Conservation (phyloP, 1,139 yeast species). For the Yamadazyma atlantica region DNA sequence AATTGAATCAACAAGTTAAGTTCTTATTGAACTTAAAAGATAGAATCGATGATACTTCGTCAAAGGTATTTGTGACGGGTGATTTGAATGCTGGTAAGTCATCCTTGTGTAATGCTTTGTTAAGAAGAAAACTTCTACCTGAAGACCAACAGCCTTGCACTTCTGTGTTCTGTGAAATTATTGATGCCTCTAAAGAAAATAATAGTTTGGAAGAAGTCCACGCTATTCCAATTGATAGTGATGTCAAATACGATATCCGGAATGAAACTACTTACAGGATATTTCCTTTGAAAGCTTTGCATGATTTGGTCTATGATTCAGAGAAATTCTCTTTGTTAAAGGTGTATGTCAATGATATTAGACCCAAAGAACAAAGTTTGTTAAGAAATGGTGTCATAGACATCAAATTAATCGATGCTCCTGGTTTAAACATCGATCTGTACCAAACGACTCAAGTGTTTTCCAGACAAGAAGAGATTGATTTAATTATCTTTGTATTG, state of each 20-base stretch:
- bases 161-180: constrained; percentile 90
- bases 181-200: constrained; percentile 75
- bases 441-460: constrained; percentile 94
- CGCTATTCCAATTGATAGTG: constrained; percentile 62
- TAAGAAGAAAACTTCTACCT: constrained; percentile 77
- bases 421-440: constrained; percentile 92
- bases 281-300: constrained; percentile 55
- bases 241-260: constrained; percentile 52
- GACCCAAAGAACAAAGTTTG: constrained; percentile 69
- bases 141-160: constrained; percentile 99
- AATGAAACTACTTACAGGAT: constrained; percentile 68
- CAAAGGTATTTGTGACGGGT: constrained; percentile 95
- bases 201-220: constrained; percentile 84
- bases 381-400: constrained; percentile 90
- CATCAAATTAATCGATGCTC: constrained; percentile 92
- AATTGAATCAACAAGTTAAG: constrained; percentile 57
- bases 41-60: constrained; percentile 86
- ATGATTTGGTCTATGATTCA: constrained; percentile 69
- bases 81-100: constrained; percentile 97
- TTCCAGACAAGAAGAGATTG: constrained; percentile 96
- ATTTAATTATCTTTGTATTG: constrained; percentile 92
- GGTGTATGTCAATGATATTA: constrained; percentile 76
- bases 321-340: constrained; percentile 73
- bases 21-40: constrained; percentile 76
- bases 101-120: constrained; percentile 87